Evolutionary conservation across 2,329 filamentous ascomycete genomes (phyloP).

Genomic region (Capronia epimyces): DNA sequence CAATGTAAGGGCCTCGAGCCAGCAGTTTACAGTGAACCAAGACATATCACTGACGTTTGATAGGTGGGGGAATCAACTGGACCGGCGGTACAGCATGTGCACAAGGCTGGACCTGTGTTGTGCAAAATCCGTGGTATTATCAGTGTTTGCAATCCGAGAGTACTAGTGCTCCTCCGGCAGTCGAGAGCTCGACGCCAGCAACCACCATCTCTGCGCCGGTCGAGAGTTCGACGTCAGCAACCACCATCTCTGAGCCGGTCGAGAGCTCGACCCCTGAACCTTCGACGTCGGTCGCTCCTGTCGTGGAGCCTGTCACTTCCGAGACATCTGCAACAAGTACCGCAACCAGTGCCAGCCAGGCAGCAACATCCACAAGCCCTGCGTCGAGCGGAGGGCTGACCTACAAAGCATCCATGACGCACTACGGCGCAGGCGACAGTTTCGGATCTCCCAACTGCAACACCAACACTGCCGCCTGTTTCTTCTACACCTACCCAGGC

Average conservation of each 20-base stretch:
- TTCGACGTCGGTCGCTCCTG: background rate
- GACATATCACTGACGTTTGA: background rate
- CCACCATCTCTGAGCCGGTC: background rate
- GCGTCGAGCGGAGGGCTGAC: conserved; percentile 6
- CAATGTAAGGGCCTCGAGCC: conserved; percentile 15
- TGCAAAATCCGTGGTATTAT: conserved; percentile 36
- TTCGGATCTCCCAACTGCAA: conserved; percentile 36
- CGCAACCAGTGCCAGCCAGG: background rate
- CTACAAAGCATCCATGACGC: conserved; percentile 34
- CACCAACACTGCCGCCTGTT: conserved; percentile 36
- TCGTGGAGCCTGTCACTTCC: background rate
- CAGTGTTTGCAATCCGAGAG: conserved; percentile 32
- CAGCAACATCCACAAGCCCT: conserved; percentile 9
- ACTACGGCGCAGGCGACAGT: conserved; percentile 35
- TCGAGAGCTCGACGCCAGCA: background rate
- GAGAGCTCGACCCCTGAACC: background rate
- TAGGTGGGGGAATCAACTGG: conserved; percentile 35
- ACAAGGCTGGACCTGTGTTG: conserved; percentile 34
- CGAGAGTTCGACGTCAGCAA: background rate
- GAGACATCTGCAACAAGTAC: background rate
- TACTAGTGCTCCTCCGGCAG: background rate
- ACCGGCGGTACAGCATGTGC: conserved; percentile 34
- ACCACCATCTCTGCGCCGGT: background rate
- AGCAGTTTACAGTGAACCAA: background rate
- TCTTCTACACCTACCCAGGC: conserved; percentile 33